A percentile compares a stretch with the other conserved stretches of the same genome.
Conservation (phyloP, 2,329 filamentous ascomycete genomes). For the Colletotrichum endophyticum region DNA sequence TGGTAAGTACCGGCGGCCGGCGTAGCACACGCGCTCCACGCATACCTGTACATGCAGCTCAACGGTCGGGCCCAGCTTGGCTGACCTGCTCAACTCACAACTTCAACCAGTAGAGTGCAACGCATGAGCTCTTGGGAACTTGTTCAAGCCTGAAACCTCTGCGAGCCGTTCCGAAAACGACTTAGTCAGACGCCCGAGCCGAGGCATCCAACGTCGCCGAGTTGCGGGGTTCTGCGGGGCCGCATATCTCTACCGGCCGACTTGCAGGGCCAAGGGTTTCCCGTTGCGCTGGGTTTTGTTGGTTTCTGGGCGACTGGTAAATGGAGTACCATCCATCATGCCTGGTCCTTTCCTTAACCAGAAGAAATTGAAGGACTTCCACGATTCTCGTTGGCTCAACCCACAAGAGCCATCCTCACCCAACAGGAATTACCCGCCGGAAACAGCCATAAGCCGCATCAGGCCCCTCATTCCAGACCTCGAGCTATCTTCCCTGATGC, state of each 20-base stretch:
- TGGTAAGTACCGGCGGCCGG: background rate
- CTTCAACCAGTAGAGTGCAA: background rate
- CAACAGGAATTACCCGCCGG: background rate
- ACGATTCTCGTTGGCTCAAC: background rate
- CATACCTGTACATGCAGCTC: background rate
- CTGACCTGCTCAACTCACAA: background rate
- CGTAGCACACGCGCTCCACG: background rate
- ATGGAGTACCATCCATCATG: background rate
- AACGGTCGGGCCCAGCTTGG: background rate
- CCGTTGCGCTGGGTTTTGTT: background rate
- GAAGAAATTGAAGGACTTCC: background rate
- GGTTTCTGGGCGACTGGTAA: background rate
- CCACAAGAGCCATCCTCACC: background rate
- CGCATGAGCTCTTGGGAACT: background rate
- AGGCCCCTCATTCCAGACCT: background rate
- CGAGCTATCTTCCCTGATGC: background rate
- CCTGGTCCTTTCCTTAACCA: background rate
- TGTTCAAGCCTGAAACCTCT: background rate
- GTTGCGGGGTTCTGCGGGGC: slow-evolving; percentile 6
- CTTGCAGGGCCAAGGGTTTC: background rate
- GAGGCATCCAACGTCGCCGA: slow-evolving; percentile 2
- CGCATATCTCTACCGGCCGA: slow-evolving; percentile 9
- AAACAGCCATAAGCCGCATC: background rate
- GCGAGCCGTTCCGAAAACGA: background rate
- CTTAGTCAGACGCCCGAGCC: background rate